These are phyloP conservation scores for Camelina laxa DNA, from an alignment of 345 rosid species.

Conservation along the genomic window DNA sequence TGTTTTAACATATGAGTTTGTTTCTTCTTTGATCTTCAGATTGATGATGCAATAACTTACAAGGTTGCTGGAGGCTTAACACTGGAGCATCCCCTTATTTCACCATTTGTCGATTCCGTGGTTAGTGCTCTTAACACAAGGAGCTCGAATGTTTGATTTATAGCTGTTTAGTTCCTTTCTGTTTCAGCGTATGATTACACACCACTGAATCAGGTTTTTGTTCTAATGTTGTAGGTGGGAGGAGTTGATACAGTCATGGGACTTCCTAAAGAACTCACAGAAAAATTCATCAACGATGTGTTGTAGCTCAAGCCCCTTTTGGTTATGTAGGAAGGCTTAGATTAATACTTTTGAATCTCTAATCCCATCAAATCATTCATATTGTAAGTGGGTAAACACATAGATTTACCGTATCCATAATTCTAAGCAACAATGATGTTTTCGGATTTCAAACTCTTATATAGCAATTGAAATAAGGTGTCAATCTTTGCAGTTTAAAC, in stretches of 20 bases:
- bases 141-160: not conserved
- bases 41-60: constrained; percentile 71
- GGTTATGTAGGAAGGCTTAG: constrained; percentile 23
- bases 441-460: not conserved
- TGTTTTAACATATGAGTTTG: constrained; percentile 2
- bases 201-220: constrained; percentile 54
- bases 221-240: constrained; percentile 65
- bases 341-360: not conserved
- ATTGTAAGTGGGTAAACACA: constrained; percentile 5
- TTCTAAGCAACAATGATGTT: not conserved
- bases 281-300: constrained; percentile 68
- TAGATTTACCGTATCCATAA: not conserved
- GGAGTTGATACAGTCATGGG: constrained; percentile 87
- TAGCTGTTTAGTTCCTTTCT: not conserved
- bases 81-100: constrained; percentile 81
- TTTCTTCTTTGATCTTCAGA: constrained; percentile 45
- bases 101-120: constrained; percentile 84
- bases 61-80: constrained; percentile 89
- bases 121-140: constrained; percentile 42
- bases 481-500: not conserved
- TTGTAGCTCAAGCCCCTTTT: constrained; percentile 23
- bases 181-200: constrained; percentile 46
- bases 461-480: not conserved
- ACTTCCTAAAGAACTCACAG: constrained; percentile 79
- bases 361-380: not conserved